Evolutionary conservation across 177 flowering plant species (phyloP).

Genomic region (Tripterygium wilfordii): DNA sequence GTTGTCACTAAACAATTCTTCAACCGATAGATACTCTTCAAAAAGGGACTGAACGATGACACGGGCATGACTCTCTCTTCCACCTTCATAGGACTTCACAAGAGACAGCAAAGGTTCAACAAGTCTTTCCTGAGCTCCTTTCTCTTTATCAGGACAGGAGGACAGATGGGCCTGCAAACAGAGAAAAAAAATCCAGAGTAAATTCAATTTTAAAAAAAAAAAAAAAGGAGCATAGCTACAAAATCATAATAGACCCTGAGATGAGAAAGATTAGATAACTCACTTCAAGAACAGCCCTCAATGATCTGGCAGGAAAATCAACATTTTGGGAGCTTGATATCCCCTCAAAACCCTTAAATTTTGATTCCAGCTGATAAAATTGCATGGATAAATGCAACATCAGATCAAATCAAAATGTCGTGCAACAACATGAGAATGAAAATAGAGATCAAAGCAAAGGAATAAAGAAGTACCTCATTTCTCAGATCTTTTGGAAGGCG

Average conservation of each 20-base stretch:
- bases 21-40: slow-evolving; percentile 84
- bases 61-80: slow-evolving; percentile 98
- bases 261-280: no score
- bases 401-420: slow-evolving; percentile 5
- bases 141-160: slow-evolving; percentile 78
- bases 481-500: slow-evolving; percentile 92
- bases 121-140: slow-evolving; percentile 87
- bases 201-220: background rate
- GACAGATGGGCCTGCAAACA: slow-evolving; percentile 61
- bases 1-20: slow-evolving; percentile 92
- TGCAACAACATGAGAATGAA: background rate
- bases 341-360: slow-evolving; percentile 65
- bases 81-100: slow-evolving; percentile 97
- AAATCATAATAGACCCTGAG: no score
- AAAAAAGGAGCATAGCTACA: no score
- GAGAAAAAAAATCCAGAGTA: background rate
- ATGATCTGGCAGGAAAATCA: slow-evolving; percentile 88
- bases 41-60: slow-evolving; percentile 88
- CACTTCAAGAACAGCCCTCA: slow-evolving; percentile 77
- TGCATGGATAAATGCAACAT: background rate
- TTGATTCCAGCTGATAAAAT: slow-evolving; percentile 67
- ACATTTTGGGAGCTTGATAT: slow-evolving; percentile 49
- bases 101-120: slow-evolving; percentile 91
- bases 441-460: background rate
- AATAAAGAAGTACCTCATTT: slow-evolving; percentile 44